Base-by-base conservation (phyloP, 192 early-diverging fungal genomes). In the Radiomyces spectabilis region DNA sequence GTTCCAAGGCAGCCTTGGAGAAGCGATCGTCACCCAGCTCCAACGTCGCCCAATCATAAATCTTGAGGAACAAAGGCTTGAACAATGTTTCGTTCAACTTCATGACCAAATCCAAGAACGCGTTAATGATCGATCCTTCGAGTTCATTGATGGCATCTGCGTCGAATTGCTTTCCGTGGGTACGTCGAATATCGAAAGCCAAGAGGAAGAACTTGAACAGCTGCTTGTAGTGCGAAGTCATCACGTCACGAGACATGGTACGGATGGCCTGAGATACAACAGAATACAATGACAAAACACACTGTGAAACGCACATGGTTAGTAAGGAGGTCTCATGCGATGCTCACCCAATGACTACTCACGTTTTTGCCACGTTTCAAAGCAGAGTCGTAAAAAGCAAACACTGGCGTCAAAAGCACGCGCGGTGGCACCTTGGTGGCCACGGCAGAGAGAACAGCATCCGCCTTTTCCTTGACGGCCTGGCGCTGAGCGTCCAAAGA, bases 71-170 rank as follows among this genome's bases (percentile, higher is more conserved):
- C 65, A 97, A 48, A 7, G 94, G 94, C 58, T 88, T 89, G 88
- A 99, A 99, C 37, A 91, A 68, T 13, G 84, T 86, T 63, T 97
- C 96, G 71, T 93, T 99, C 57, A 97, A 73, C 64, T 91, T 93
- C 79, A 95, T 79, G 0, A 91, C 82, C 39, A 95, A 57, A 46
- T 85, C 76, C 72, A 91, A 69, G 57, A 96, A 91, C 4, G 89
- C 80, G 12, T 75, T 69, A 19, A 95, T 79, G 29, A 86, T 71
- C 0, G 77, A 65, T 25, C 79, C 68, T 68, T 95, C 94, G 2
- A 86, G 51, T n/a, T 58, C 64, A 48, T 74, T 68, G 1, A 81
- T 58, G 15, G 59, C 74, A 26, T 50, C 54, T 22, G 56, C 61
- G 3, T 71, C 56, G 12, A 76, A 51, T 8, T 51, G 59, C 2